These are phyloP conservation scores for Ambispora gerdemannii DNA, from an alignment of 192 early-diverging fungal genomes.

Conservation along the genomic window DNA sequence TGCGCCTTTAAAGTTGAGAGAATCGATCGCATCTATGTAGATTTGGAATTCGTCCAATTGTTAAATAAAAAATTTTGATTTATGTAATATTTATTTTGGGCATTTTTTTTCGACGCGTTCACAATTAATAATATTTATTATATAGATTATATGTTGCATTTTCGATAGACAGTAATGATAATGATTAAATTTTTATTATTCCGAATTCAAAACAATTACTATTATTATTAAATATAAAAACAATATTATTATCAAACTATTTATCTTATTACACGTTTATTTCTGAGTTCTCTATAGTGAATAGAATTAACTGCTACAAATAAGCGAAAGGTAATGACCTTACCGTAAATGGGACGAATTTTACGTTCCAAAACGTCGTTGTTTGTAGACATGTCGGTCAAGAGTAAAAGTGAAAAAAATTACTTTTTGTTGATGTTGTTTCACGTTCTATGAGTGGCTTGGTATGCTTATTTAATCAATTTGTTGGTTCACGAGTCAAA, in stretches of 20 bases:
- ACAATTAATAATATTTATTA: too few relatives aligned
- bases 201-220: background rate
- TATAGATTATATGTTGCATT: background rate
- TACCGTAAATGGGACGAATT: constrained; percentile 31
- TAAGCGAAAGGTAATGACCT: background rate
- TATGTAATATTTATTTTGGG: background rate
- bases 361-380: constrained; percentile 14
- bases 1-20: constrained; percentile 62
- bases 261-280: too few relatives aligned
- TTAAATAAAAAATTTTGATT: background rate
- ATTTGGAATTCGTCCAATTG: background rate
- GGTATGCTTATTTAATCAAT: too few relatives aligned
- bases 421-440: too few relatives aligned
- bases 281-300: too few relatives aligned
- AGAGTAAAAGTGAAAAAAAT: too few relatives aligned
- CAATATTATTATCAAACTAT: background rate
- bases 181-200: background rate
- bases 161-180: background rate
- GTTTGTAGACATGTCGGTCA: constrained; percentile 25
- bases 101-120: background rate
- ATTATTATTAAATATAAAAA: constrained; percentile 2
- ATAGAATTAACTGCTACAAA: background rate
- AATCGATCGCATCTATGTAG: constrained; percentile 59
- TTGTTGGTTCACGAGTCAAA: too few relatives aligned
- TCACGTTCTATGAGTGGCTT: too few relatives aligned